Percentiles rank a stretch among this genome's conserved stretches.
Conservation (phyloP, 2,329 filamentous ascomycete genomes). For the Coniochaeta sp. region DNA sequence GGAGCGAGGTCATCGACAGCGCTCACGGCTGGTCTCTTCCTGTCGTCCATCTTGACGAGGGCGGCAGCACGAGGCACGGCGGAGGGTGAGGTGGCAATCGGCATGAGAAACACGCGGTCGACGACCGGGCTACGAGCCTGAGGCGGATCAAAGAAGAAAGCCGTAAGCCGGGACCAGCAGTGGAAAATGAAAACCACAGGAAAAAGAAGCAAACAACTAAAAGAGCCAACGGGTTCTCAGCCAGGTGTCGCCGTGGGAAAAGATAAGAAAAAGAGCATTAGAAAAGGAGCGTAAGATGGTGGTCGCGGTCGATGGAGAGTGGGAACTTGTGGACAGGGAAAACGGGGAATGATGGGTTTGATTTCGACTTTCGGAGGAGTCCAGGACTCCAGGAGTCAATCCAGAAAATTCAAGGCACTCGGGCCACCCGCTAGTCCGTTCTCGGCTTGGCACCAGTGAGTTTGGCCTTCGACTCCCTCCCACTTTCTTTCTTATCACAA, state of each 20-base stretch:
- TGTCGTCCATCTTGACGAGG: slow-evolving; percentile 97
- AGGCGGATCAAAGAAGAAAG: slow-evolving; percentile 8
- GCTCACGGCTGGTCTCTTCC: slow-evolving; percentile 85
- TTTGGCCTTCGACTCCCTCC: not conserved
- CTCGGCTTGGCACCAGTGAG: not conserved
- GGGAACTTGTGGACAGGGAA: not conserved
- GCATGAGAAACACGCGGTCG: slow-evolving; percentile 60
- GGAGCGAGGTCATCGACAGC: slow-evolving; percentile 69
- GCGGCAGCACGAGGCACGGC: slow-evolving; percentile 68
- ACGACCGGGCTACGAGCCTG: not conserved
- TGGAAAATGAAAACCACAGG: not conserved
- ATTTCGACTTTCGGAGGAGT: slow-evolving; percentile 3
- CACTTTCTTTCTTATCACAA: not conserved
- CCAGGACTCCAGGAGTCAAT: slow-evolving; percentile 4
- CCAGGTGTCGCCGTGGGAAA: not conserved
- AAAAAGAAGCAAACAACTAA: not conserved
- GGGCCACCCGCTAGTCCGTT: not conserved
- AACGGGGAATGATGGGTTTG: not conserved
- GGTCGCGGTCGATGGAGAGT: not conserved
- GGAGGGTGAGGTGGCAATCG: slow-evolving; percentile 69
- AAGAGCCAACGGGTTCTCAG: not conserved
- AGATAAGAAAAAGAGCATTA: not conserved
- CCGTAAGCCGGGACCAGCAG: slow-evolving; percentile 2
- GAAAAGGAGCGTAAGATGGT: slow-evolving; percentile 2
- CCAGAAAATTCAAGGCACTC: slow-evolving; percentile 4